A percentile compares a stretch with the other conserved stretches of the same genome.
Conservation (phyloP, 106 monocot genomes). For the Cymbidium sinense region DNA sequence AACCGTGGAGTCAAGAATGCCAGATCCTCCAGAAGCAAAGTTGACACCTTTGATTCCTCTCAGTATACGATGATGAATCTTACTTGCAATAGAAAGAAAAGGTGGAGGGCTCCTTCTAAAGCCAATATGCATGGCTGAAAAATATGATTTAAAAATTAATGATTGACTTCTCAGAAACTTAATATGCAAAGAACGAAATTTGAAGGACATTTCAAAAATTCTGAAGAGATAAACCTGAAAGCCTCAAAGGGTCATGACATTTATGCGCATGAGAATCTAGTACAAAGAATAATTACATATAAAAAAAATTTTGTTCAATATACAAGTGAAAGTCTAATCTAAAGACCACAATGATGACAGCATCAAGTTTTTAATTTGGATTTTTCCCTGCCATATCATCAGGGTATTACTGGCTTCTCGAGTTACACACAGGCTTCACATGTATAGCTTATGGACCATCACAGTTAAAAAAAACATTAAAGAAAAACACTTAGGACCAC, state of each 20-base stretch:
- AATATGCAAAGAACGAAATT: not conserved
- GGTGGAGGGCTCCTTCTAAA: constrained; percentile 55
- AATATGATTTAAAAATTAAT: not conserved
- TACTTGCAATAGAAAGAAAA: constrained; percentile 37
- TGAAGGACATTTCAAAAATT: not conserved
- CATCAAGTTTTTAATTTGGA: too few species aligned
- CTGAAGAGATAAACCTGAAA: not conserved
- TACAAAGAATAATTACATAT: not conserved
- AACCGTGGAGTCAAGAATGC: constrained; percentile 42
- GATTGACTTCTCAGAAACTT: not conserved
- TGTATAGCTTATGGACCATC: too few species aligned
- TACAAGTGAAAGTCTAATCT: not conserved
- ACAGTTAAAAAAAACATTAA: too few species aligned
- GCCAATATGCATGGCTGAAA: constrained; percentile 41
- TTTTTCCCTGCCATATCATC: too few species aligned
- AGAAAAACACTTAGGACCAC: too few species aligned
- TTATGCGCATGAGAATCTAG: not conserved
- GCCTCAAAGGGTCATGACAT: not conserved
- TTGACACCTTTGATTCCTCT: constrained; percentile 37
- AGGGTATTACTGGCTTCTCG: too few species aligned
- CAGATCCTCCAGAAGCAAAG: constrained; percentile 51
- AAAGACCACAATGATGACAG: not conserved
- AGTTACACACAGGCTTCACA: too few species aligned
- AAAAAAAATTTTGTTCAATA: not conserved
- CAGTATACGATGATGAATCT: constrained; percentile 13